Evolutionary conservation across 75 land plant genomes (phyloP).

Genomic region (Picea glauca): DNA sequence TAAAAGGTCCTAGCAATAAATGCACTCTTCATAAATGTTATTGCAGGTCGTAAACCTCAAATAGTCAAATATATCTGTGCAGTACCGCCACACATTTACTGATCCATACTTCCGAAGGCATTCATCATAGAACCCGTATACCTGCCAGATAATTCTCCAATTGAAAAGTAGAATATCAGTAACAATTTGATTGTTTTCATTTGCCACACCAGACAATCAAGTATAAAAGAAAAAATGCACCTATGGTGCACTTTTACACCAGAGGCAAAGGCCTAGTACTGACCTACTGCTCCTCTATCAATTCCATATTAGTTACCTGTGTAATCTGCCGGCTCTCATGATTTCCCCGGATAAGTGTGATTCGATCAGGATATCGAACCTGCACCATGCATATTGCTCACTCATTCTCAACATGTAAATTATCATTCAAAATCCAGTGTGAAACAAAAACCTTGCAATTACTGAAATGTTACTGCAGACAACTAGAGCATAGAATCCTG

Average conservation of each 20-base stretch:
- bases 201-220: neutral
- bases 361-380: constrained; percentile 99
- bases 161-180: constrained; percentile 2
- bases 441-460: no score
- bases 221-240: neutral
- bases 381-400: constrained; percentile 14
- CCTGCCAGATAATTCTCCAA: constrained; percentile 41
- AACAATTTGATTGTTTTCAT: neutral
- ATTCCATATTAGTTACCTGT: constrained; percentile 48
- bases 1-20: neutral
- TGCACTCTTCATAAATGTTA: neutral
- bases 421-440: no score
- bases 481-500: no score
- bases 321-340: constrained; percentile 99
- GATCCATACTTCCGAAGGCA: constrained; percentile 99
- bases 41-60: constrained; percentile 59
- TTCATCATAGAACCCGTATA: constrained; percentile 99
- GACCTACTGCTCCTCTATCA: neutral
- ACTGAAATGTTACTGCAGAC: no score
- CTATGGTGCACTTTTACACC: neutral
- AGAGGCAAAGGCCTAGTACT: neutral
- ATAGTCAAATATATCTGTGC: constrained; percentile 99
- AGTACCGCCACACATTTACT: constrained; percentile 99
- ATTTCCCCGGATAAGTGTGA: constrained; percentile 96
- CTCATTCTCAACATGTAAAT: no score